These are phyloP conservation scores for Triticum aestivum DNA, from an alignment of 176 grass and related monocot genomes.

Conservation along the genomic window DNA sequence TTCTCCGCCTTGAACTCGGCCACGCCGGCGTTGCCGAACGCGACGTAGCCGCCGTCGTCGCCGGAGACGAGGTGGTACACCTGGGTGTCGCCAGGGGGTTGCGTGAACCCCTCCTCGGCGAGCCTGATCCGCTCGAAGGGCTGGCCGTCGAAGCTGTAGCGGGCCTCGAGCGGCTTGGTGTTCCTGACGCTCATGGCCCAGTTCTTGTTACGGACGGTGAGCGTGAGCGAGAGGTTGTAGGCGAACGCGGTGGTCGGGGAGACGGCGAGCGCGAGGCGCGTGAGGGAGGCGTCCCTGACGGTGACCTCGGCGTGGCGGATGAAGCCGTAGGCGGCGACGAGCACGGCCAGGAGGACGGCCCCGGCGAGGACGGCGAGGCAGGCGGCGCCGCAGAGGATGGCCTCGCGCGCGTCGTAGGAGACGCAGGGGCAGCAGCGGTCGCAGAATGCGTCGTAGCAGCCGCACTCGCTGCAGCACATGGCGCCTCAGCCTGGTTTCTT, in stretches of 20 bases:
- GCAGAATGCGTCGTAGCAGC: constrained; percentile 2
- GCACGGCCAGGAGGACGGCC: background rate
- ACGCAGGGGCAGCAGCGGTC: background rate
- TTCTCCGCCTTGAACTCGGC: background rate
- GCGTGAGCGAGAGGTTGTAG: constrained; percentile 8
- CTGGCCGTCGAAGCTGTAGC: constrained; percentile 15
- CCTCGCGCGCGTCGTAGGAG: background rate
- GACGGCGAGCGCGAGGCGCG: constrained; percentile 32
- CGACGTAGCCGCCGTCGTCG: background rate
- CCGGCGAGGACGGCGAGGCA: background rate
- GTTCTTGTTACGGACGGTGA: constrained; percentile 32
- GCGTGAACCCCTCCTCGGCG: background rate
- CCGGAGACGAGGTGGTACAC: constrained; percentile 2
- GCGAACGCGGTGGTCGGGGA: background rate
- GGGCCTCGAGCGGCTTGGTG: constrained; percentile 16
- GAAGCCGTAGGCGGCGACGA: background rate
- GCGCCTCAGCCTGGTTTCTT: background rate
- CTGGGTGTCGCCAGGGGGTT: background rate
- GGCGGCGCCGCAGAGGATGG: background rate
- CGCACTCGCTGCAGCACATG: constrained; percentile 21
- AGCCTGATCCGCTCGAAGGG: constrained; percentile 22
- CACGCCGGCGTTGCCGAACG: background rate
- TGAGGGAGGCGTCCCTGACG: constrained; percentile 37
- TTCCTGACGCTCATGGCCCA: constrained; percentile 24
- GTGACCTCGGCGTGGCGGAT: constrained; percentile 8